Percentiles rank a stretch among this genome's conserved stretches.
These are phyloP conservation scores for Daldinia eschscholtzii DNA, from an alignment of 2,329 filamentous ascomycete genomes.

Conservation along the genomic window DNA sequence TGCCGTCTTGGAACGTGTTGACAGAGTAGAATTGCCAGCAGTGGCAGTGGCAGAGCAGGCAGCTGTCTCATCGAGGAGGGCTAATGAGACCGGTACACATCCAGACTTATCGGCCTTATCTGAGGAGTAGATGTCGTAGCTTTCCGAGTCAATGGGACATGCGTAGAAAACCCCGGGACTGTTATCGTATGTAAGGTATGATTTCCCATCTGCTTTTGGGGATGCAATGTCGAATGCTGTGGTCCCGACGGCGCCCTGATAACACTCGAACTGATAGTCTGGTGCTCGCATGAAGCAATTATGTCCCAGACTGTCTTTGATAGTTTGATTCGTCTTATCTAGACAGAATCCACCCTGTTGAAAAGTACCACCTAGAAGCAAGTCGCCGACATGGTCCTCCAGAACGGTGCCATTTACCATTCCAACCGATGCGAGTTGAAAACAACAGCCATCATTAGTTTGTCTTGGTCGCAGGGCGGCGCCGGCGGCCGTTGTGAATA, in stretches of 20 bases:
- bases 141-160: slow-evolving; percentile 44
- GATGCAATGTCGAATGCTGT: slow-evolving; percentile 46
- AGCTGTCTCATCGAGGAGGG: slow-evolving; percentile 40
- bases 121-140: slow-evolving; percentile 48
- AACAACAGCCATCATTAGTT: slow-evolving; percentile 44
- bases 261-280: slow-evolving; percentile 48
- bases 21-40: slow-evolving; percentile 5
- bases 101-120: slow-evolving; percentile 42
- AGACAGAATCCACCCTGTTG: slow-evolving; percentile 50
- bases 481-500: slow-evolving; percentile 31
- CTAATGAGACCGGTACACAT: slow-evolving; percentile 45
- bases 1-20: slow-evolving; percentile 12
- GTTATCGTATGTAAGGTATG: slow-evolving; percentile 47
- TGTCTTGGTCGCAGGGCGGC: slow-evolving; percentile 40
- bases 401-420: slow-evolving; percentile 44
- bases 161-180: slow-evolving; percentile 46
- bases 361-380: slow-evolving; percentile 47
- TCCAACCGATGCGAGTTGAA: slow-evolving; percentile 48
- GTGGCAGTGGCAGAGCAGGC: slow-evolving; percentile 36
- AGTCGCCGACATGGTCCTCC: slow-evolving; percentile 46
- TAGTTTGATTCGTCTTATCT: slow-evolving; percentile 43
- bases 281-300: slow-evolving; percentile 50
- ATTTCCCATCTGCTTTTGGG: slow-evolving; percentile 33
- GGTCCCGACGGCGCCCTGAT: slow-evolving; percentile 43
- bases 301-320: slow-evolving; percentile 46